A percentile compares a stretch with the other conserved stretches of the same genome.
Evolutionary conservation across 495 filamentous ascomycete species (phyloP).

Genomic region (Talaromyces borbonicus): DNA sequence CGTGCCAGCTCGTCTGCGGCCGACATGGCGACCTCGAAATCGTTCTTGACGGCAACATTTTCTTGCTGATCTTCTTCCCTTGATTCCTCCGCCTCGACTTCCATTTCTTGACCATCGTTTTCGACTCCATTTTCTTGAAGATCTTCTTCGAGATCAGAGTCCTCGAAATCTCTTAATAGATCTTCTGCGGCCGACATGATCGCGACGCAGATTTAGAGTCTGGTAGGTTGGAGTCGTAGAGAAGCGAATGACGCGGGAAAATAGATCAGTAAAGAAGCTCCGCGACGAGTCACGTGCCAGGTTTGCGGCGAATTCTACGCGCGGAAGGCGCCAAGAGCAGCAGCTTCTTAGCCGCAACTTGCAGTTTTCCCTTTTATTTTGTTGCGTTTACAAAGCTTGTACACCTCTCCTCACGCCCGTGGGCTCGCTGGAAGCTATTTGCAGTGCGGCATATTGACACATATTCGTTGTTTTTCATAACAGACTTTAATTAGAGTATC

Average conservation of each 20-base stretch:
- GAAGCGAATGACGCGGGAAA: conserved; percentile 5
- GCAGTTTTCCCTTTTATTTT: no score
- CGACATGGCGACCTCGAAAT: conserved; percentile 85
- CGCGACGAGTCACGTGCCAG: background rate
- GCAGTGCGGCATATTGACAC: no score
- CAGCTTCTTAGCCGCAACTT: no score
- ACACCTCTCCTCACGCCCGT: no score
- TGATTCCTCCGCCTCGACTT: conserved; percentile 15
- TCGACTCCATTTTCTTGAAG: conserved; percentile 5
- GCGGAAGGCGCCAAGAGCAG: conserved; percentile 1
- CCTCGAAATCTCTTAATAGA: conserved; percentile 36
- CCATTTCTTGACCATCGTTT: conserved; percentile 17
- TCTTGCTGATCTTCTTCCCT: conserved; percentile 19
- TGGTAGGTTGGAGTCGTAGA: background rate
- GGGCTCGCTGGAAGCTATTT: conserved; percentile 1
- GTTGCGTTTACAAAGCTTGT: no score
- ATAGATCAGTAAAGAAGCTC: background rate
- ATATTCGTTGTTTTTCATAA: no score
- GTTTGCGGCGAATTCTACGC: background rate
- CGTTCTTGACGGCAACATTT: conserved; percentile 46
- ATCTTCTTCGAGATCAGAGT: conserved; percentile 19
- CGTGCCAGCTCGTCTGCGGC: conserved; percentile 88
- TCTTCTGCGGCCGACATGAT: conserved; percentile 38
- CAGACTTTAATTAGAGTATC: no score
- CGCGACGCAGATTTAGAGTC: background rate